Evolutionary conservation across 2,329 filamentous ascomycete genomes (phyloP), one percentile per base, ranked within the genome.

Genomic region (Dactylellina cionopaga): DNA sequence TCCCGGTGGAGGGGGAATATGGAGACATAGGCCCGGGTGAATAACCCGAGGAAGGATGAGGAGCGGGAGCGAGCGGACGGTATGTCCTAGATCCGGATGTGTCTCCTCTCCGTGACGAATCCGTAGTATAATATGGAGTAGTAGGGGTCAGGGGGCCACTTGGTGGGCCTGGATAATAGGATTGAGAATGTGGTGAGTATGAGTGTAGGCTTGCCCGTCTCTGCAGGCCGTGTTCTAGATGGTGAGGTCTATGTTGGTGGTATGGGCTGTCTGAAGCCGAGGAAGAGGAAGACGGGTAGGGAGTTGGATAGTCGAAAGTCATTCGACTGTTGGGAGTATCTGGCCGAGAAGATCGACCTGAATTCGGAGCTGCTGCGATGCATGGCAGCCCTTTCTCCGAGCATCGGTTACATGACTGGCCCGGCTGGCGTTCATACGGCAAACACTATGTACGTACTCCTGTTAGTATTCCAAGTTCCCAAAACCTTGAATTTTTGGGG

Each of bases 351-450:
- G 68, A 64, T 19, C 68, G 58, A 22, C 68, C 68, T 2, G 68
- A 72, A 46, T 60, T 68, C 10, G 68, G 68, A 29, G 68, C 68
- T 1, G 68, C 68, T 6, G 68, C 68, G 1, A 72, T 72, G 24
- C 68, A 72, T 5, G 59, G 68, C 9, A 72, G 19, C 19, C 58
- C 68, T 25, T 72, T 72, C 29, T 72, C 68, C 10, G 52, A 64
- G 29, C 68, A 72, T 22, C 68, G 52, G 33, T 72, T 72, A 41
- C 68, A 72, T 25, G 68, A 58, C 39, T 72, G 59, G n/a, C 68
- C 68, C 2, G 68, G 68, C 17, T 54, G 68, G 35, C 68, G 46
- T 35, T 72, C 68, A 24, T 72, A 72, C 10, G 68, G 68, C 35
- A 72, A 25, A 29, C 68, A 72, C 68, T 72, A 31, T 19, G 56